Base-by-base conservation (phyloP, 2,329 filamentous ascomycete species). In the Claviceps paspali region DNA sequence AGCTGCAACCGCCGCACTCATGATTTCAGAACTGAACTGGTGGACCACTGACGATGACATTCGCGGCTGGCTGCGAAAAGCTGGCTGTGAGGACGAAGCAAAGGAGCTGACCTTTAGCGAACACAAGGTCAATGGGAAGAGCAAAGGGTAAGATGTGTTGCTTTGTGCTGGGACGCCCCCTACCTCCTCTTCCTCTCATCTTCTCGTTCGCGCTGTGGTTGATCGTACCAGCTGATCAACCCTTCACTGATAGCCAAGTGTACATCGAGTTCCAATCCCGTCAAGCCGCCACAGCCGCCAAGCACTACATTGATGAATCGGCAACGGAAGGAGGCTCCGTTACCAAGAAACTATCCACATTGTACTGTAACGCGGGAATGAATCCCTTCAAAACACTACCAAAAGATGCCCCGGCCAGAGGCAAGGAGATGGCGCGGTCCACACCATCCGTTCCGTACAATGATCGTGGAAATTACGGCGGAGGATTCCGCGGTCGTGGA, bases 81-180 rank as follows among this genome's bases (percentile, higher is more conserved):
- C 81, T n/a, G 73, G 72, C 2, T 83, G 76, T 47, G 91, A 96
- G 56, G 71, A 79, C 32, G 84, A 94, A 51, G 63, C 96, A 14
- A 86, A 83, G 50, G 91, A 96, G 43, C 76, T 98, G 36, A 94
- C 87, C 0, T 98, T 96, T 57, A 95, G 85, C 51, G 91, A 98
- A 57, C 91, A 96, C 61, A 98, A 98, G 56, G 87, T 96, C 33
- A 98, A 98, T 48, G 91, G 91, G 48, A 98, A 98, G 64, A 94
- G 85, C 61, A 95, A 96, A 65, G 88, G 91, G 87, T 93, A 68
- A 45, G 76, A n/a, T 15, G 14, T 19, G 4, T n/a, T n/a, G n/a
- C n/a, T n/a, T n/a, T n/a, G n/a, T n/a, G n/a, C n/a, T n/a, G n/a
- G n/a, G n/a, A n/a, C n/a, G n/a, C n/a, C n/a, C n/a, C n/a, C n/a